Percentiles rank a stretch among this genome's conserved stretches.
Evolutionary conservation across 164 flowering plant genomes (phyloP).

Genomic region (Saururus chinensis): DNA sequence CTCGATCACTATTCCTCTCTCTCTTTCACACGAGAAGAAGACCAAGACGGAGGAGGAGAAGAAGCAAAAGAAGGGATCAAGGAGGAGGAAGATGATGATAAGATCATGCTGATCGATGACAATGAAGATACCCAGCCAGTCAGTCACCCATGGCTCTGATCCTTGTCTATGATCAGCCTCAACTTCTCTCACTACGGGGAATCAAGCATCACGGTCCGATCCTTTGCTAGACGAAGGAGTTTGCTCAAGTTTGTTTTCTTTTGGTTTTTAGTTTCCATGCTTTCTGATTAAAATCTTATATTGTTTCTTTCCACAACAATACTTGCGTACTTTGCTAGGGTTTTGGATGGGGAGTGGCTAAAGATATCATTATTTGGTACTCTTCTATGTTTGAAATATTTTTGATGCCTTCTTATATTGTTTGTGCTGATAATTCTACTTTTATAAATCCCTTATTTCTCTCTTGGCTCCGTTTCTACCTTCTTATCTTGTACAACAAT

Average conservation of each 20-base stretch:
- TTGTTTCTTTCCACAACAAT: neutral
- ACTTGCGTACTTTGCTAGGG: too few relatives aligned
- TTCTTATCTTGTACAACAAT: too few relatives aligned
- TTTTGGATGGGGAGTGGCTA: too few relatives aligned
- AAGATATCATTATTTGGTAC: too few relatives aligned
- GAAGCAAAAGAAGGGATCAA: neutral
- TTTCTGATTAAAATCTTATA: neutral
- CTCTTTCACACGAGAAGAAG: neutral
- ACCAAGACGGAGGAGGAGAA: neutral
- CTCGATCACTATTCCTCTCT: neutral
- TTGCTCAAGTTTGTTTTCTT: neutral
- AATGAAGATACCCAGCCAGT: neutral
- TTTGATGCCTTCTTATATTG: too few relatives aligned
- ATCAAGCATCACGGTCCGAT: slow-evolving; percentile 14
- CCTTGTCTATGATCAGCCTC: neutral
- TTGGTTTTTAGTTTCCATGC: neutral
- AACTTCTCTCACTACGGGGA: slow-evolving; percentile 1
- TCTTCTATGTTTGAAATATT: too few relatives aligned
- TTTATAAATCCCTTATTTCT: too few relatives aligned
- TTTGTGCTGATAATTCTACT: too few relatives aligned
- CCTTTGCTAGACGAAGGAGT: slow-evolving; percentile 10
- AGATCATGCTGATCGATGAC: neutral
- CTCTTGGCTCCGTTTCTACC: too few relatives aligned
- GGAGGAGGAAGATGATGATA: neutral
- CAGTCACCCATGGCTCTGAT: neutral